Evolutionary conservation across 2,329 filamentous ascomycete genomes (phyloP).

Genomic region (Diaporthe citriasiana): DNA sequence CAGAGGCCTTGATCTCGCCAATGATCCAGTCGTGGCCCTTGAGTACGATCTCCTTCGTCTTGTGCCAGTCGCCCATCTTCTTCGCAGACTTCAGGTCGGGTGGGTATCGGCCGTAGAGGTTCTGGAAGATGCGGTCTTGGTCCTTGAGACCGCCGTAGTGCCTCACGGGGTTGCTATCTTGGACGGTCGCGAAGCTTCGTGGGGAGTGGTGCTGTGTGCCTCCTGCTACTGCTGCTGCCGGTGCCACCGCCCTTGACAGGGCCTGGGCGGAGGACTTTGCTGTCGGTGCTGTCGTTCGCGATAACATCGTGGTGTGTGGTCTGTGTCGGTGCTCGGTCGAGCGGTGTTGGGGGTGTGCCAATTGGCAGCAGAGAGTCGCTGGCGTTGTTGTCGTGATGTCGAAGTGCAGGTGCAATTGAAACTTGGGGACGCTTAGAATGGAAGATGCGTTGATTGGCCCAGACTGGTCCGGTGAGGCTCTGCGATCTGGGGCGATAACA

Average conservation of each 20-base stretch:
- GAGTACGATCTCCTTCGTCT: slow-evolving; percentile 97
- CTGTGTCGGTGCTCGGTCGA: slow-evolving; percentile 54
- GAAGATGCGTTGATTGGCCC: slow-evolving; percentile 43
- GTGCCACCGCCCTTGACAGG: slow-evolving; percentile 54
- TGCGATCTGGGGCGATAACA: slow-evolving; percentile 28
- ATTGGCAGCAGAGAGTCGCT: slow-evolving; percentile 46
- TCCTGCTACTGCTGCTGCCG: slow-evolving; percentile 23
- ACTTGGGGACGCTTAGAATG: slow-evolving; percentile 44
- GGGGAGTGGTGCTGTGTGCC: slow-evolving; percentile 62
- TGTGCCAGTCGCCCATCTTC: slow-evolving; percentile 99
- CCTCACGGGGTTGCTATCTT: slow-evolving; percentile 78
- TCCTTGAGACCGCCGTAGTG: slow-evolving; percentile 91
- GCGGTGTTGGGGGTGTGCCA: slow-evolving; percentile 49
- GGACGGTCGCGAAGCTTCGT: slow-evolving; percentile 85
- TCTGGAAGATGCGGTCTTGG: slow-evolving; percentile 99
- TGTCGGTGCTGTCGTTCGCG: slow-evolving; percentile 58
- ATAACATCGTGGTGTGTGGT: slow-evolving; percentile 55
- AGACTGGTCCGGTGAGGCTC: slow-evolving; percentile 21
- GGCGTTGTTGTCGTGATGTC: slow-evolving; percentile 36
- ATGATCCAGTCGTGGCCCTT: slow-evolving; percentile 99
- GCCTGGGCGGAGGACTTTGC: slow-evolving; percentile 57
- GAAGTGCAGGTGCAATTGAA: slow-evolving; percentile 40
- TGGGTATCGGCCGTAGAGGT: slow-evolving; percentile 94
- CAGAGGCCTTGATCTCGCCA: slow-evolving; percentile 95
- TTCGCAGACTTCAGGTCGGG: slow-evolving; percentile 92